Percentiles rank a stretch among this genome's conserved stretches.
These are phyloP conservation scores for Kitagawia praeruptora DNA, from an alignment of 129 eudicot species.

Conservation along the genomic window DNA sequence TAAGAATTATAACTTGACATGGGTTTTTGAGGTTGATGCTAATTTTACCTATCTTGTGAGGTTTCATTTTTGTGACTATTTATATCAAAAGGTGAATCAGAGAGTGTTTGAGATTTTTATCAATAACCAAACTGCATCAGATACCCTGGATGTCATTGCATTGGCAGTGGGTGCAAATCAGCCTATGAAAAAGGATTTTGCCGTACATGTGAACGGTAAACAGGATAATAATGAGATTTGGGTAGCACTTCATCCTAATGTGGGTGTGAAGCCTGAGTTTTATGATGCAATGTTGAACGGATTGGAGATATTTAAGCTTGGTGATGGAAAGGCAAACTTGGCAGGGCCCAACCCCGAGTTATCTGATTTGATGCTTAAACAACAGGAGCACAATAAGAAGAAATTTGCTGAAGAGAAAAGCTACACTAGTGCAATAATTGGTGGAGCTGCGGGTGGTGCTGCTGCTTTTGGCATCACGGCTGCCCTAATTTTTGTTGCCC, in stretches of 20 bases:
- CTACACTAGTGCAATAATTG: constrained; percentile 20
- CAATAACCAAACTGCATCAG: constrained; percentile 51
- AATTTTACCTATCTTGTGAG: constrained; percentile 62
- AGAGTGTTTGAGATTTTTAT: constrained; percentile 48
- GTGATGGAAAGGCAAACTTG: constrained; percentile 37
- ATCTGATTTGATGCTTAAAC: constrained; percentile 56
- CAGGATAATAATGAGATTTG: constrained; percentile 35
- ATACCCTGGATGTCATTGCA: constrained; percentile 36
- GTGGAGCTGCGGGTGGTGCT: constrained; percentile 47
- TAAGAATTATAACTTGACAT: constrained; percentile 48
- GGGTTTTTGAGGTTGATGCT: constrained; percentile 59
- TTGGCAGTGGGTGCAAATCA: constrained; percentile 34
- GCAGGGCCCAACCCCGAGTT: constrained; percentile 74
- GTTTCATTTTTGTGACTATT: constrained; percentile 62
- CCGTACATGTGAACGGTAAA: constrained; percentile 25
- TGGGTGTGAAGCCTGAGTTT: constrained; percentile 24
- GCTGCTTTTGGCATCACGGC: constrained; percentile 38
- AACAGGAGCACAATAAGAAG: constrained; percentile 22
- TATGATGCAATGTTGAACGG: constrained; percentile 59
- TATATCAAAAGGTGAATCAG: constrained; percentile 28
- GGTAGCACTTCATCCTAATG: constrained; percentile 45
- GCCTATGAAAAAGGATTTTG: constrained; percentile 51
- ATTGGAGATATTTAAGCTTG: constrained; percentile 63
- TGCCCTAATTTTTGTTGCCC: constrained; percentile 21
- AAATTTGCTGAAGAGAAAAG: constrained; percentile 17